phyloP scores from a whole-genome alignment of 352 stramenopile species.

The Albugo candida region DNA sequence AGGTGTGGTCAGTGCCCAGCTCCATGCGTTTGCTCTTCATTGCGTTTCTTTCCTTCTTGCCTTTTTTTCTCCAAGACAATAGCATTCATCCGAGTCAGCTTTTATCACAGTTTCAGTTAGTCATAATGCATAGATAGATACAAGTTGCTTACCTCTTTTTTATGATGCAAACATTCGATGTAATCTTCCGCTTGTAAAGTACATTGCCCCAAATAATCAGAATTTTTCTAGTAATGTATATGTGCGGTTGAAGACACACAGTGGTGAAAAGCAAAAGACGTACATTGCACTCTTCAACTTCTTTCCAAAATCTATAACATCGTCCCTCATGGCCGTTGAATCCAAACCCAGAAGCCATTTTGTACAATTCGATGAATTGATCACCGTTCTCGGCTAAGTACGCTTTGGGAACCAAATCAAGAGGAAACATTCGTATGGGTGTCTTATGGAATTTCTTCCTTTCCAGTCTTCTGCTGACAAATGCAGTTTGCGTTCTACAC shows the following conservation, averaged over 20 bases:
- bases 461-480: slow-evolving; percentile 67
- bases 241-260: too few relatives aligned
- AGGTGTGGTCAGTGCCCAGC: too few relatives aligned
- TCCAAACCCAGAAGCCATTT: slow-evolving; percentile 88
- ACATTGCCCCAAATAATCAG: slow-evolving; percentile 58
- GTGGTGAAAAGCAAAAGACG: slow-evolving; percentile 14
- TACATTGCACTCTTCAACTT: slow-evolving; percentile 88
- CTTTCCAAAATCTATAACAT: slow-evolving; percentile 90
- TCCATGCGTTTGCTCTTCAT: too few relatives aligned
- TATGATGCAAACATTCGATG: slow-evolving; percentile 89
- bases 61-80: slow-evolving; percentile 63
- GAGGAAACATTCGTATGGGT: slow-evolving; percentile 22
- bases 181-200: slow-evolving; percentile 85
- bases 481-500: slow-evolving; percentile 73
- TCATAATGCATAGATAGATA: not conserved
- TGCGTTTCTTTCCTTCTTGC: slow-evolving; percentile 15
- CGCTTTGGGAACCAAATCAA: not conserved
- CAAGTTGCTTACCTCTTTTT: slow-evolving; percentile 70
- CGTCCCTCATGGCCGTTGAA: slow-evolving; percentile 82
- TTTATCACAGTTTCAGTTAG: too few relatives aligned
- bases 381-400: not conserved
- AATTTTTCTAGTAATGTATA: slow-evolving; percentile 37
- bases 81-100: slow-evolving; percentile 74
- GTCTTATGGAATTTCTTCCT: slow-evolving; percentile 80
- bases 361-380: not conserved